phyloP scores from a whole-genome alignment of 1,284 basidiomycete genomes.

The Schizophyllum amplum region DNA sequence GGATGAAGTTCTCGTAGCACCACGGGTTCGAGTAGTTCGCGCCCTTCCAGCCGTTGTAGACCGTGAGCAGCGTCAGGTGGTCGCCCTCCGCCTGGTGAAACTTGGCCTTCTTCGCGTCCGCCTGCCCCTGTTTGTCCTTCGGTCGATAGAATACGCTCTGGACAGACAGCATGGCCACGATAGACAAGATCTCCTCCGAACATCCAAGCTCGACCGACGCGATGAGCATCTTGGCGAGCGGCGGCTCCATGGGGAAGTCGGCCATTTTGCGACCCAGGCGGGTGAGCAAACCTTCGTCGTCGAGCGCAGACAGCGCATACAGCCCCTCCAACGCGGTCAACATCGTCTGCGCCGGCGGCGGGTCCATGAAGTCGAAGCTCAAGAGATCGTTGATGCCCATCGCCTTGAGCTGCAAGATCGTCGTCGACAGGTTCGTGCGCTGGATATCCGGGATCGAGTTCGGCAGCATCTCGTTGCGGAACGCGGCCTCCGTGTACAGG shows the following conservation, averaged over 20 bases:
- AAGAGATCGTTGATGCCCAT: conserved; percentile 99
- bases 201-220: conserved; percentile 96
- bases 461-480: conserved; percentile 98
- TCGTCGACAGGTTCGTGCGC: conserved; percentile 87
- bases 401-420: conserved; percentile 93
- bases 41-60: conserved; percentile 97
- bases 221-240: conserved; percentile 96
- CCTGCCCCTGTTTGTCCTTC: conserved; percentile 98
- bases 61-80: conserved; percentile 89
- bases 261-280: conserved; percentile 97
- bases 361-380: conserved; percentile 99
- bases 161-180: conserved; percentile 96
- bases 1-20: conserved; percentile 98
- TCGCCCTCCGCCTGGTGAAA: conserved; percentile 98
- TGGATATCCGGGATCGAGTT: conserved; percentile 98
- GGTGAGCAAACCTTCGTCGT: conserved; percentile 94
- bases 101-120: conserved; percentile 98
- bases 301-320: conserved; percentile 92
- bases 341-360: conserved; percentile 94
- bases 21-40: conserved; percentile 94
- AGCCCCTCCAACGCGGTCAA: conserved; percentile 89
- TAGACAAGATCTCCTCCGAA: conserved; percentile 94
- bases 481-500: conserved; percentile 95
- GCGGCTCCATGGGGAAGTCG: conserved; percentile 97
- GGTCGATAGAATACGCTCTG: conserved; percentile 97